Conservation (phyloP, 495 filamentous ascomycete genomes). For the Geopyxis carbonaria region DNA sequence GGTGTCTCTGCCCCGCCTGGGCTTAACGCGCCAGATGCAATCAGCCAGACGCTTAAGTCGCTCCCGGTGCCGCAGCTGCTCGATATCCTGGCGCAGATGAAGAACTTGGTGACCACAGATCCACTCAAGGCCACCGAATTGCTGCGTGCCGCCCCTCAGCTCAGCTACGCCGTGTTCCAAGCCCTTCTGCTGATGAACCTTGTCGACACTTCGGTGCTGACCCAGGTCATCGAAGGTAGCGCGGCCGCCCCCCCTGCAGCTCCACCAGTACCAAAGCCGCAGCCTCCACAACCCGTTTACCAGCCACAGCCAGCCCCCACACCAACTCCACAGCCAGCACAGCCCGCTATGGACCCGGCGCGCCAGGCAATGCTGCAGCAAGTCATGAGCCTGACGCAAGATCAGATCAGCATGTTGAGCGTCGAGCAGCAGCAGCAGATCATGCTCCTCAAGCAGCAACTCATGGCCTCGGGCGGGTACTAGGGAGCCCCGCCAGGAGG, state of each 20-base stretch:
- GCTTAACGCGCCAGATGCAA: conserved; percentile 71
- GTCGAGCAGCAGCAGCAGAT: conserved; percentile 24
- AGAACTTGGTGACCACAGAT: conserved; percentile 61
- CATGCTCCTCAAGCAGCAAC: conserved; percentile 21
- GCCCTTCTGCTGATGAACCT: conserved; percentile 82
- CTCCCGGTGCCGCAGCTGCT: conserved; percentile 79
- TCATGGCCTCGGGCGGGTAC: conserved; percentile 18
- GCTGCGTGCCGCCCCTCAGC: conserved; percentile 74
- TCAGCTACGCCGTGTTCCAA: conserved; percentile 92
- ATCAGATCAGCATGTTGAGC: conserved; percentile 22
- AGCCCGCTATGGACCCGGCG: conserved; percentile 11
- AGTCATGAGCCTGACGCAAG: conserved; percentile 22
- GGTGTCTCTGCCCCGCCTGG: conserved; percentile 68
- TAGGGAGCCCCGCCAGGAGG: too few species aligned
- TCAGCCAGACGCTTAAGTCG: conserved; percentile 70
- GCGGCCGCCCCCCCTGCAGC: conserved; percentile 13
- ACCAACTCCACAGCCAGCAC: conserved; percentile 3
- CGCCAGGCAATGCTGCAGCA: conserved; percentile 22
- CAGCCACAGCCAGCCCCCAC: not conserved
- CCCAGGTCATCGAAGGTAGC: conserved; percentile 23
- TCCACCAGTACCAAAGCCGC: conserved; percentile 11
- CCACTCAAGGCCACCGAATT: conserved; percentile 75
- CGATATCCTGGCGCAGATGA: conserved; percentile 91
- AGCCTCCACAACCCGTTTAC: conserved; percentile 6
- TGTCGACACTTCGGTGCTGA: conserved; percentile 40